Evolutionary conservation across 2,329 filamentous ascomycete genomes (phyloP), one percentile per base, ranked within the genome.

Genomic region (Colletotrichum spinosum): DNA sequence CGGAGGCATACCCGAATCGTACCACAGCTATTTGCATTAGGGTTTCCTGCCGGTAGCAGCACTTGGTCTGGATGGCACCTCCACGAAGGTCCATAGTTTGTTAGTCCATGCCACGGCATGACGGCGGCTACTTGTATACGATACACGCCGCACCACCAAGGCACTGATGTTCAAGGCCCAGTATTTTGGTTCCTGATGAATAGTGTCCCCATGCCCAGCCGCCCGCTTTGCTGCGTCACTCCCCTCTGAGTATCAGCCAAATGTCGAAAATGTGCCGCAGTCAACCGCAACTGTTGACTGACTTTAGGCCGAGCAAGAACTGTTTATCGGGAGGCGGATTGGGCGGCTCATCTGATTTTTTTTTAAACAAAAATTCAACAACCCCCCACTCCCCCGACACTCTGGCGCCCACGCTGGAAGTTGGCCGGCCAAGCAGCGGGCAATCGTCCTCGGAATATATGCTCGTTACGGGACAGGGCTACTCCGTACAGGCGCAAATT

Each of bases 91-190:
- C 51, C 51, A 34, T 42, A 35, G 13, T 41, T 10, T 17, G 45
- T 56, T 56, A 58, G 62, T 45, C 52, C 58, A 62, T 62, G 58
- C 57, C 46, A 45, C 62, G 54, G 46, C 39, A 62, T 57, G 39
- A 63, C 48, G 52, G 58, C 58, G 58, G 42, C 48, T 62, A n/a
- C n/a, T n/a, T n/a, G n/a, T n/a, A 50, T 41, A 56, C 46, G n/a
- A 15, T 46, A n/a, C 38, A 11, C 50, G 45, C 37, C 45, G 39
- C 10, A 33, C 11, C n/a, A 48, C 9, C 33, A 49, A 52, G 52
- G 35, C 48, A 53, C 11, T 35, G 50, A 55, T 39, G 35, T 46
- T 55, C 35, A 52, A 65, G 45, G 57, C 33, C 57, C 62, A 15
- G 57, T 38, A 45, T 51, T 34, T 62, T 56, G 39, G 58, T 53